Evolutionary conservation across 2,329 filamentous ascomycete genomes (phyloP).

Genomic region (Verticillium zaregamsianum): DNA sequence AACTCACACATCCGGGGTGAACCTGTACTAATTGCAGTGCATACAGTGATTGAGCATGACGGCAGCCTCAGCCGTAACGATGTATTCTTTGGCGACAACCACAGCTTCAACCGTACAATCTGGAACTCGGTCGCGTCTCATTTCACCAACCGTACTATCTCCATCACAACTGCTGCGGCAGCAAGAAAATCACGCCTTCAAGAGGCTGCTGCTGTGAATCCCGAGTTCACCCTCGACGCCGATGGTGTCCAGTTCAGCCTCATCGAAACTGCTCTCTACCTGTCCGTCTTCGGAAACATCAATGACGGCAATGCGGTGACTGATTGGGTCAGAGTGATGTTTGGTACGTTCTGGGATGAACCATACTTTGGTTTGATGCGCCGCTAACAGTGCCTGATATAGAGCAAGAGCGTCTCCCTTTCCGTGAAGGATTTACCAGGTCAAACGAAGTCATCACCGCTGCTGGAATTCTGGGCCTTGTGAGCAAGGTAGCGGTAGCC

Average conservation of each 20-base stretch:
- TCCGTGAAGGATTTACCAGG: constrained; percentile 9
- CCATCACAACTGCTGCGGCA: constrained; percentile 21
- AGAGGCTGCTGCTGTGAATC: constrained; percentile 19
- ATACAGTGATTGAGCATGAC: constrained; percentile 28
- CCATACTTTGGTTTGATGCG: background rate
- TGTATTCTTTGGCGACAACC: constrained; percentile 22
- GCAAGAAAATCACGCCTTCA: constrained; percentile 20
- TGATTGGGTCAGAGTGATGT: constrained; percentile 14
- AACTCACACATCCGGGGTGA: too few species aligned
- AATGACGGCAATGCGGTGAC: constrained; percentile 14
- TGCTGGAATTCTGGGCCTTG: constrained; percentile 8
- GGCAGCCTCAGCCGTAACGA: constrained; percentile 25
- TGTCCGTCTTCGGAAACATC: constrained; percentile 16
- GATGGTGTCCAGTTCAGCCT: constrained; percentile 13
- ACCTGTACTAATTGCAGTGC: background rate
- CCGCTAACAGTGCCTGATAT: background rate
- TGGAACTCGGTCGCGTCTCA: constrained; percentile 17
- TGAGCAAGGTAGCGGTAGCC: constrained; percentile 5
- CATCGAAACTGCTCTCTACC: constrained; percentile 17
- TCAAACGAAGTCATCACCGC: constrained; percentile 7
- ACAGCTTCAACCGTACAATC: constrained; percentile 21
- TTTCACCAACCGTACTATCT: constrained; percentile 17
- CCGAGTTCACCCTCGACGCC: constrained; percentile 15
- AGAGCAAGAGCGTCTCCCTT: constrained; percentile 12
- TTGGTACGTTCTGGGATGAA: constrained; percentile 6